phyloP scores from a whole-genome alignment of 495 filamentous ascomycete species.

The Bacidia rubella region DNA sequence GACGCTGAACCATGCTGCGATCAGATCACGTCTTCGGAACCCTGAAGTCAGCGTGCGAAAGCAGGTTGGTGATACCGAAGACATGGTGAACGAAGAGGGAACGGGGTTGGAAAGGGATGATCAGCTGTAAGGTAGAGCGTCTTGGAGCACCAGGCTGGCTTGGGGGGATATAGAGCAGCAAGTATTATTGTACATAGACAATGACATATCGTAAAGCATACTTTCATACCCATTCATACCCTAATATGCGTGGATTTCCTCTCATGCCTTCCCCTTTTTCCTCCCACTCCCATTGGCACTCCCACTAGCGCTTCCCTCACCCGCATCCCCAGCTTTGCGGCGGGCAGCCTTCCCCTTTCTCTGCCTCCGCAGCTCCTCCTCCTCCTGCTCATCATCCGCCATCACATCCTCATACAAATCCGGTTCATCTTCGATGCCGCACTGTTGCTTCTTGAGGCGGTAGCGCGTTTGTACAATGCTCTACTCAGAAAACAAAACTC shows the following conservation, averaged over 20 bases:
- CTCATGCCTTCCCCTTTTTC: constrained; percentile 1
- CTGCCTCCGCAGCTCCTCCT: not conserved
- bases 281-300: not conserved
- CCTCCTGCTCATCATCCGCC: constrained; percentile 10
- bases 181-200: constrained; percentile 1
- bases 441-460: constrained; percentile 16
- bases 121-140: not conserved
- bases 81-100: constrained; percentile 39
- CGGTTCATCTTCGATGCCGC: constrained; percentile 13
- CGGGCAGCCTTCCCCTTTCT: constrained; percentile 9
- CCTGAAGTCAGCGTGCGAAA: constrained; percentile 66
- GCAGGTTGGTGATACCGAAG: constrained; percentile 76
- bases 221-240: not conserved
- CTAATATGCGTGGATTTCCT: not conserved
- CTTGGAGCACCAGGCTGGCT: too few species aligned
- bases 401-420: constrained; percentile 10
- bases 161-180: too few species aligned
- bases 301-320: constrained; percentile 5
- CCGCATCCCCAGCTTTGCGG: constrained; percentile 8
- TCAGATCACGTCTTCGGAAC: constrained; percentile 35
- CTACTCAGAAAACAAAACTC: constrained; percentile 10
- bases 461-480: constrained; percentile 24
- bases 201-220: not conserved
- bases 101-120: constrained; percentile 5
- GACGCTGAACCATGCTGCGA: constrained; percentile 54